Percentiles rank a stretch among this genome's conserved stretches.
phyloP scores from a whole-genome alignment of 495 filamentous ascomycete species.

The Aspergillus sclerotiicarbonarius region DNA sequence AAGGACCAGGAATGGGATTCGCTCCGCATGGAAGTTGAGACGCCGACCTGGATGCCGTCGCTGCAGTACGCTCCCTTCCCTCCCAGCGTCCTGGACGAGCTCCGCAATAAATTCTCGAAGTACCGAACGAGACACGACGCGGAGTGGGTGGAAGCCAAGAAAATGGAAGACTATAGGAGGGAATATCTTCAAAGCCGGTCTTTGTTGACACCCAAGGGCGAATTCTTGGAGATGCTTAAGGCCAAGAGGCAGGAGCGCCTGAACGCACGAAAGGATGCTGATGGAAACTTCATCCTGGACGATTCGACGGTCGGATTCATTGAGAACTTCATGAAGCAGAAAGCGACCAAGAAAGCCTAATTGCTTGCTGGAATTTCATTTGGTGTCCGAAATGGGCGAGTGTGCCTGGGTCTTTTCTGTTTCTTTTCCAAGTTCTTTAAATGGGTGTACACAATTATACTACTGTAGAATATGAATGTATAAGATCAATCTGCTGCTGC shows the following conservation, averaged over 20 bases:
- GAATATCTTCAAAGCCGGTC: slow-evolving; percentile 53
- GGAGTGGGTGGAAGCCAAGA: slow-evolving; percentile 53
- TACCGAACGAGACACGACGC: slow-evolving; percentile 80
- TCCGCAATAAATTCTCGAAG: slow-evolving; percentile 78
- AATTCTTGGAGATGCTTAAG: slow-evolving; percentile 22
- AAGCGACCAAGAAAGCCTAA: slow-evolving; percentile 19
- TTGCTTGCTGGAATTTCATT: slow-evolving; percentile 1
- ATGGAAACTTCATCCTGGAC: slow-evolving; percentile 40
- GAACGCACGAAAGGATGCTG: slow-evolving; percentile 28
- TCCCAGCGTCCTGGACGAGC: slow-evolving; percentile 73
- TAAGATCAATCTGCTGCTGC: slow-evolving; percentile 5
- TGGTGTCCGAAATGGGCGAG: not conserved
- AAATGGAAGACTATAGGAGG: slow-evolving; percentile 55
- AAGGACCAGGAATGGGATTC: slow-evolving; percentile 67
- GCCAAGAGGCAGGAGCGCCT: slow-evolving; percentile 26
- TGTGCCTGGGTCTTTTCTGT: slow-evolving; percentile 8
- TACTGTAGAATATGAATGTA: slow-evolving; percentile 35
- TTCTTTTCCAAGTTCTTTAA: slow-evolving; percentile 5
- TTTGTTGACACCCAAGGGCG: slow-evolving; percentile 46
- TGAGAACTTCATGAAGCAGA: slow-evolving; percentile 30
- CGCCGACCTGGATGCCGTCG: slow-evolving; percentile 70
- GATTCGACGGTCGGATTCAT: slow-evolving; percentile 35
- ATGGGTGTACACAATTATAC: slow-evolving; percentile 37
- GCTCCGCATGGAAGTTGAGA: slow-evolving; percentile 69
- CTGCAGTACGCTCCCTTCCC: slow-evolving; percentile 79